Conservation (phyloP, 2,329 filamentous ascomycete species). For the Pseudogymnoascus sp. region DNA sequence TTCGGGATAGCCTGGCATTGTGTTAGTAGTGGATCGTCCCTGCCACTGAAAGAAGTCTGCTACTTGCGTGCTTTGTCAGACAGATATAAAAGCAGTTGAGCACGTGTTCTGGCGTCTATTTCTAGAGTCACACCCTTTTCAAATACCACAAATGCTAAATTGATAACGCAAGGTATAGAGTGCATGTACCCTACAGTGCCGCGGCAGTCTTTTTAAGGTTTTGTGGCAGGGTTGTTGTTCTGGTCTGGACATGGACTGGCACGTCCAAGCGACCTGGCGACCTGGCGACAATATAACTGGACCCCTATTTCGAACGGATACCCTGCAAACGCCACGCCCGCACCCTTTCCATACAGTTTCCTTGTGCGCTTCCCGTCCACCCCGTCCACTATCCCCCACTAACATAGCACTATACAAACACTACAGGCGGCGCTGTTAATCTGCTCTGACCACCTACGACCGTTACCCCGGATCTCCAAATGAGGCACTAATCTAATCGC, state of each 20-base stretch:
- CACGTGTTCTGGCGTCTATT: constrained; percentile 6
- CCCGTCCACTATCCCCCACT: neutral
- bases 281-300: constrained; percentile 2
- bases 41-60: neutral
- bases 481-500: constrained; percentile 3
- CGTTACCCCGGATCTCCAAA: neutral
- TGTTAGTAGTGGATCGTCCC: neutral
- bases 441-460: neutral
- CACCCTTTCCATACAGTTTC: neutral
- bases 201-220: constrained; percentile 9
- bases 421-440: constrained; percentile 1
- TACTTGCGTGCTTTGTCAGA: constrained; percentile 1
- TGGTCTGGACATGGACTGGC: neutral
- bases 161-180: constrained; percentile 8
- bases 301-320: neutral
- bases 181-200: constrained; percentile 2
- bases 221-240: neutral
- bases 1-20: neutral
- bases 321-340: neutral
- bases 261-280: neutral
- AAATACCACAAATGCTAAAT: neutral
- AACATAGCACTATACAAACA: neutral
- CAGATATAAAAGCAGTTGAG: neutral
- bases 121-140: neutral
- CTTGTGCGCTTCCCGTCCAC: neutral